Evolutionary conservation across 2,329 filamentous ascomycete genomes (phyloP).

Genomic region (Penicillium sp.): DNA sequence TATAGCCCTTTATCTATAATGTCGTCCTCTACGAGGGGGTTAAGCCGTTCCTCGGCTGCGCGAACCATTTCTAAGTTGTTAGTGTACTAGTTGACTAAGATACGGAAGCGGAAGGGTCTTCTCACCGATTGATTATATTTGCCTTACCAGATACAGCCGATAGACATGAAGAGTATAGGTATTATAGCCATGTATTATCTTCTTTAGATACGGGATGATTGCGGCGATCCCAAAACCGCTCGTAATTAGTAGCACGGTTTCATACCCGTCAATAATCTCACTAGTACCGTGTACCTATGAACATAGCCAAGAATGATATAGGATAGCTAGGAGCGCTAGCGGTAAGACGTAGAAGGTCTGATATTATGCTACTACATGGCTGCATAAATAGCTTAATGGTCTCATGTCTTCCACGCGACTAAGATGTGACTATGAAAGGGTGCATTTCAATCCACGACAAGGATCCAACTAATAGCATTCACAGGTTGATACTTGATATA

Average conservation of each 20-base stretch:
- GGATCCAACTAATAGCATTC: slow-evolving; percentile 31
- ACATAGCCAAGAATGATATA: slow-evolving; percentile 31
- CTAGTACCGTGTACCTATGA: slow-evolving; percentile 38
- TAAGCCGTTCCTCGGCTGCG: slow-evolving; percentile 21
- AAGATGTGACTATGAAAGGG: slow-evolving; percentile 33
- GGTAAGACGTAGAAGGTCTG: slow-evolving; percentile 25
- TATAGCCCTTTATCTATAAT: slow-evolving; percentile 31
- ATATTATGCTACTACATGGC: slow-evolving; percentile 31
- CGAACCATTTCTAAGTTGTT: slow-evolving; percentile 21
- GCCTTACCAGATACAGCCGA: slow-evolving; percentile 41
- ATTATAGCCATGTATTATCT: slow-evolving; percentile 42
- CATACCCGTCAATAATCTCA: slow-evolving; percentile 32
- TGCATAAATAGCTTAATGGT: slow-evolving; percentile 39
- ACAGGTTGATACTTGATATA: slow-evolving; percentile 37
- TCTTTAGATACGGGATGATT: slow-evolving; percentile 39
- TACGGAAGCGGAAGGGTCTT: not conserved
- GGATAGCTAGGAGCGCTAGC: slow-evolving; percentile 13
- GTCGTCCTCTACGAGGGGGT: slow-evolving; percentile 29
- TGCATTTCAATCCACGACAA: slow-evolving; percentile 30
- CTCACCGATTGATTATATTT: slow-evolving; percentile 32
- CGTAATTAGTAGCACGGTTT: slow-evolving; percentile 39
- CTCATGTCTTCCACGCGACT: slow-evolving; percentile 26
- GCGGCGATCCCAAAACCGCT: slow-evolving; percentile 37
- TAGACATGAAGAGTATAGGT: slow-evolving; percentile 29
- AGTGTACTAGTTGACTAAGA: not conserved